Evolutionary conservation across 768 basidiomycete genomes (phyloP).

Genomic region (Kwoniella heveanensis): DNA sequence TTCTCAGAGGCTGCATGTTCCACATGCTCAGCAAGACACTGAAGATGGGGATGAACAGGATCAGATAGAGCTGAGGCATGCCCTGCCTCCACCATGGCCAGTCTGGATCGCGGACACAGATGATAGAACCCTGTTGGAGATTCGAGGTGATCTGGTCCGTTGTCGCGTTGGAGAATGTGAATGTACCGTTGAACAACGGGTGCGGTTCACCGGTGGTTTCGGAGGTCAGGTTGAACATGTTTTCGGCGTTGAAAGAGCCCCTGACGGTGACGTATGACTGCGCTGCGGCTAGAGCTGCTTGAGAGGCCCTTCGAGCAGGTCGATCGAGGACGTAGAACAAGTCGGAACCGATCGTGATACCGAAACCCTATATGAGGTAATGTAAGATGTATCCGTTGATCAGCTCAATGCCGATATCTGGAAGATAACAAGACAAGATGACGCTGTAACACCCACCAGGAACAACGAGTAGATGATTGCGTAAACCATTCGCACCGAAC

Average conservation of each 20-base stretch:
- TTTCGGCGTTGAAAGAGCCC: constrained; percentile 71
- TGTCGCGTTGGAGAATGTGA: constrained; percentile 51
- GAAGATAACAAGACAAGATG: not conserved
- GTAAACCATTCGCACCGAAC: constrained; percentile 52
- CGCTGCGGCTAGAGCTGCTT: constrained; percentile 62
- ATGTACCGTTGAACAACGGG: constrained; percentile 46
- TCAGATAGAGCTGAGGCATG: constrained; percentile 68
- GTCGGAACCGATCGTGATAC: constrained; percentile 52
- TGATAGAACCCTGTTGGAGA: constrained; percentile 58
- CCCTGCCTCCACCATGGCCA: constrained; percentile 79
- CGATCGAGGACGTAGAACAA: constrained; percentile 48
- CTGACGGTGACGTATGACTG: constrained; percentile 62
- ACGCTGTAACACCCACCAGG: constrained; percentile 27
- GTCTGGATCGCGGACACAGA: constrained; percentile 69
- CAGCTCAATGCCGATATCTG: not conserved
- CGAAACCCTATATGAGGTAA: constrained; percentile 38
- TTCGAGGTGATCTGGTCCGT: constrained; percentile 54
- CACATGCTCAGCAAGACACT: constrained; percentile 69
- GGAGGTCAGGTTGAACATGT: constrained; percentile 4
- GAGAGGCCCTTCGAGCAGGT: constrained; percentile 28
- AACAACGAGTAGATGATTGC: constrained; percentile 55
- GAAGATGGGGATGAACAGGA: constrained; percentile 47
- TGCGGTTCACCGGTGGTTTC: constrained; percentile 1
- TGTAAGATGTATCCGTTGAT: not conserved
- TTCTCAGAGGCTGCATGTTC: constrained; percentile 75